A percentile compares a stretch with the other conserved stretches of the same genome.
These are phyloP conservation scores for Fusarium temperatum DNA, from an alignment of 2,329 filamentous ascomycete species.

Conservation along the genomic window DNA sequence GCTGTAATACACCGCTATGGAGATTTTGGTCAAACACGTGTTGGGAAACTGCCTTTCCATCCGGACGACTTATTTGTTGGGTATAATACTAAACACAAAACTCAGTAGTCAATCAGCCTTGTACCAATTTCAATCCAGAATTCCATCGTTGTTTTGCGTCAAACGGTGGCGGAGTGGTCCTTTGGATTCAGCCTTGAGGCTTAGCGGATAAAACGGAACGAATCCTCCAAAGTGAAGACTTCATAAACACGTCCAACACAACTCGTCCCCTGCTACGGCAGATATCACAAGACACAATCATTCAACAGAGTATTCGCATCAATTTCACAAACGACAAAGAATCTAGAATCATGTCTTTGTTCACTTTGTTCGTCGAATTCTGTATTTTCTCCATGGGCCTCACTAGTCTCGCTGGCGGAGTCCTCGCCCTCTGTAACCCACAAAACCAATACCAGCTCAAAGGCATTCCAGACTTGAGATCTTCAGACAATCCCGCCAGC, in stretches of 20 bases:
- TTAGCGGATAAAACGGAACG: neutral
- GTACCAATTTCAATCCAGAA: fast-evolving
- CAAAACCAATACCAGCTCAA: neutral
- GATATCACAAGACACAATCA: fast-evolving
- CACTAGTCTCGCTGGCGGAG: neutral
- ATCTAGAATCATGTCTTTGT: neutral
- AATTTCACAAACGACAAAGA: no score
- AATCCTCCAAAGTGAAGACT: neutral
- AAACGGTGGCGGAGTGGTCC: neutral
- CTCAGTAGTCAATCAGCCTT: fast-evolving
- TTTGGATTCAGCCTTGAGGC: neutral
- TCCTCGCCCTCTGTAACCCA: neutral
- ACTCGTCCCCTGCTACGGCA: neutral
- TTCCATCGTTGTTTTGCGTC: neutral
- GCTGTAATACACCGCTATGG: neutral
- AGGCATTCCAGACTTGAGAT: neutral
- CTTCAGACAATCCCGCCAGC: neutral
- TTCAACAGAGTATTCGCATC: fast-evolving
- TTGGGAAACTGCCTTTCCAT: no score
- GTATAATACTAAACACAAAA: fast-evolving
- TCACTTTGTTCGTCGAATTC: neutral
- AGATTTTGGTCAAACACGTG: neutral
- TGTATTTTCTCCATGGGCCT: neutral
- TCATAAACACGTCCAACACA: neutral
- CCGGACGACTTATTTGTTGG: fast-evolving